These are phyloP conservation scores for Marchantia paleacea DNA, from an alignment of 225 moss, liverwort and hornwort species.

Conservation along the genomic window DNA sequence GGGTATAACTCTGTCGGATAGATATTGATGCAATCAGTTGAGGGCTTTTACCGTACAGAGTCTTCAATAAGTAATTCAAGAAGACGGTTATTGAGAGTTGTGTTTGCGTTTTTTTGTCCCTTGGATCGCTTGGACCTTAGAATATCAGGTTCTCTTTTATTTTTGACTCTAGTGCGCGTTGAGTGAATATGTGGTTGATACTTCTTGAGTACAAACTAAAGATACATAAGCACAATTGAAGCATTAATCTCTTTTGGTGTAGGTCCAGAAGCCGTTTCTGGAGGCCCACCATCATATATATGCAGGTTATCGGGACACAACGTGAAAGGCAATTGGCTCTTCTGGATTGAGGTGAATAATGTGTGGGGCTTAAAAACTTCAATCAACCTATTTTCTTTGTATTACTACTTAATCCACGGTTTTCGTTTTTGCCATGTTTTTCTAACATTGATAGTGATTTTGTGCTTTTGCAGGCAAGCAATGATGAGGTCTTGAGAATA, in stretches of 20 bases:
- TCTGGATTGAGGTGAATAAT: slow-evolving; percentile 70
- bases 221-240: no score
- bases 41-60: no score
- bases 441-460: no score
- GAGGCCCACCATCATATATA: slow-evolving; percentile 71
- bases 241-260: no score
- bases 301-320: slow-evolving; percentile 76
- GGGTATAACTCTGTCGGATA: background rate
- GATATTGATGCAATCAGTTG: background rate
- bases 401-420: no score
- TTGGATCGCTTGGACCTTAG: background rate
- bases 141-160: background rate
- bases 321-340: slow-evolving; percentile 56
- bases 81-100: no score
- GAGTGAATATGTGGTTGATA: no score
- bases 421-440: no score
- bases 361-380: background rate
- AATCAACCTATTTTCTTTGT: background rate
- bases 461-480: slow-evolving; percentile 42
- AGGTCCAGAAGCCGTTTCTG: slow-evolving; percentile 44
- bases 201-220: no score
- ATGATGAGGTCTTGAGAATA: slow-evolving; percentile 51
- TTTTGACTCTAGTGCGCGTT: no score
- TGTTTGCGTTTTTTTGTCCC: background rate
- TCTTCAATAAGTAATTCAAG: no score